A percentile compares a stretch with the other conserved stretches of the same genome.
Conservation (phyloP, 129 eudicot species). For the Flaveria ramosissima region DNA sequence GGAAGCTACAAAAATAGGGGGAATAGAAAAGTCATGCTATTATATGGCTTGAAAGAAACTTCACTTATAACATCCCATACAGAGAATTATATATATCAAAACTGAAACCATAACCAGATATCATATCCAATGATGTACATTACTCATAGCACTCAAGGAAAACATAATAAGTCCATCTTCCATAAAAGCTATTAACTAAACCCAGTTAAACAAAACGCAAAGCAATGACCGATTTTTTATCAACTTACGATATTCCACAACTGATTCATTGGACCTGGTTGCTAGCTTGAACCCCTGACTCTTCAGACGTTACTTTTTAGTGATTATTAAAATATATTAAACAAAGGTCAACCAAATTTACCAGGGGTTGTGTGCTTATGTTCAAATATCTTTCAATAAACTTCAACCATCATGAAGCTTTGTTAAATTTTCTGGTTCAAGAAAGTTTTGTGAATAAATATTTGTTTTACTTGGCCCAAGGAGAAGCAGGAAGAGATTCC, state of each 20-base stretch:
- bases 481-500: conserved; percentile 23
- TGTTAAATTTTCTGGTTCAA: neutral
- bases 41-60: neutral
- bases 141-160: neutral
- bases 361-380: conserved; percentile 11
- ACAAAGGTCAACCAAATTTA: neutral
- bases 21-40: neutral
- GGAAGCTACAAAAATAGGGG: conserved; percentile 61
- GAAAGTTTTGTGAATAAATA: conserved; percentile 7
- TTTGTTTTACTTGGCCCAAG: neutral
- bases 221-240: neutral
- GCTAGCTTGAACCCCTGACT: conserved; percentile 11
- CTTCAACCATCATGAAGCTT: conserved; percentile 9
- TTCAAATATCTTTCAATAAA: neutral
- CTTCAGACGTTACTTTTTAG: neutral
- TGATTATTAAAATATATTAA: neutral
- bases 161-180: neutral
- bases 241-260: conserved; percentile 1
- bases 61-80: neutral
- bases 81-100: neutral
- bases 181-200: conserved; percentile 10
- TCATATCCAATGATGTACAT: neutral
- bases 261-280: neutral
- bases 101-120: neutral
- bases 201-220: neutral